phyloP scores from a whole-genome alignment of 2,329 filamentous ascomycete genomes.

The Sphaerulina populicola region DNA sequence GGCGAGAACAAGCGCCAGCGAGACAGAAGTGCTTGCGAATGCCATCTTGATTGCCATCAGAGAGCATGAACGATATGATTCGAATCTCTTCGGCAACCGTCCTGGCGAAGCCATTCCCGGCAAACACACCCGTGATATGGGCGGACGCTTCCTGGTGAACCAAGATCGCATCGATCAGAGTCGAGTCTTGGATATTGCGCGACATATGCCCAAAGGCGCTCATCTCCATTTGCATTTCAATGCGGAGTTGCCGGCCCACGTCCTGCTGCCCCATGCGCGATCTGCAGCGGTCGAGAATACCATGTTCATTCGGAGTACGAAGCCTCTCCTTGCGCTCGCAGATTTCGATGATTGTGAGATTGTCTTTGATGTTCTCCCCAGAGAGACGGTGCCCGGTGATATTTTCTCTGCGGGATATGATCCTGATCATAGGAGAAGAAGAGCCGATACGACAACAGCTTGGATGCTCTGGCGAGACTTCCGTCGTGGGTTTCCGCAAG shows the following conservation, averaged over 20 bases:
- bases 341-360: conserved; percentile 52
- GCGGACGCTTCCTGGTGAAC: conserved; percentile 42
- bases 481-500: conserved; percentile 35
- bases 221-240: conserved; percentile 74
- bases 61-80: conserved; percentile 37
- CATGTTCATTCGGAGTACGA: conserved; percentile 62
- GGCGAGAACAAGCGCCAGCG: conserved; percentile 25
- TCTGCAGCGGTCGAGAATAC: conserved; percentile 40
- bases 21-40: conserved; percentile 29
- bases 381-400: conserved; percentile 28
- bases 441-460: conserved; percentile 6
- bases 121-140: conserved; percentile 38
- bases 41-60: conserved; percentile 34
- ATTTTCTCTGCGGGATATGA: conserved; percentile 47
- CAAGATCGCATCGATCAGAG: conserved; percentile 44
- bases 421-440: conserved; percentile 7
- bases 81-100: conserved; percentile 36
- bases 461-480: conserved; percentile 45
- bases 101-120: conserved; percentile 38
- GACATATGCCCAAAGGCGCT: conserved; percentile 59
- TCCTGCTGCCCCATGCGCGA: conserved; percentile 50
- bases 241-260: conserved; percentile 55
- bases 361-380: conserved; percentile 49
- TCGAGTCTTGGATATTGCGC: conserved; percentile 49
- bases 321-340: conserved; percentile 38